Evolutionary conservation across 164 flowering plant genomes (phyloP).

Genomic region (Paratinospora sagittata): DNA sequence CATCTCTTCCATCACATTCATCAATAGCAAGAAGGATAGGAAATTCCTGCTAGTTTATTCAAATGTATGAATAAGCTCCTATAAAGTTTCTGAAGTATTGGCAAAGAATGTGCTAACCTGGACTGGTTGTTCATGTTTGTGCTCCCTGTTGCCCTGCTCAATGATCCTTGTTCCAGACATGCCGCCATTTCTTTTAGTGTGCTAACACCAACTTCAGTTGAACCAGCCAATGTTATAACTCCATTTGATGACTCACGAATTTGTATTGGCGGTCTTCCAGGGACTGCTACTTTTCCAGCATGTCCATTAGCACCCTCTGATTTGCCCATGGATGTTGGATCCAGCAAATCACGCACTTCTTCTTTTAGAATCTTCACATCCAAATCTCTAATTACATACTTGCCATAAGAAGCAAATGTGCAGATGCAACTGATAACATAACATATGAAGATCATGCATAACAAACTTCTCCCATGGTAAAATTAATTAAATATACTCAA

Average conservation of each 20-base stretch:
- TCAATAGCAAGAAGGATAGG: no score
- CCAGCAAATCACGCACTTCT: slow-evolving; percentile 95
- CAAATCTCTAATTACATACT: slow-evolving; percentile 20
- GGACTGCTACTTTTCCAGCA: slow-evolving; percentile 53
- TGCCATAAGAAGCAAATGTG: not conserved
- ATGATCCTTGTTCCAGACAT: slow-evolving; percentile 90
- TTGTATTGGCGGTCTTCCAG: slow-evolving; percentile 91
- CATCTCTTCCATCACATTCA: not conserved
- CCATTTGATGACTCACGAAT: slow-evolving; percentile 95
- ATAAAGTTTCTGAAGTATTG: not conserved
- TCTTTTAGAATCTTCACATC: slow-evolving; percentile 80
- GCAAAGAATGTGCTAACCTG: slow-evolving; percentile 38
- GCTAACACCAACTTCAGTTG: slow-evolving; percentile 77
- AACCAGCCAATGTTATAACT: slow-evolving; percentile 93
- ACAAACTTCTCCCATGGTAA: not conserved
- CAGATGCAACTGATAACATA: no score
- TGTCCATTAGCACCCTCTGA: slow-evolving; percentile 63
- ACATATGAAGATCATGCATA: not conserved
- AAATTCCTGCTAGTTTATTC: no score
- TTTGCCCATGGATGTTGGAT: slow-evolving; percentile 48
- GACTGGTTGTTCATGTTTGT: slow-evolving; percentile 99
- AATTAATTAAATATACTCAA: not conserved
- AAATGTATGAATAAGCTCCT: no score
- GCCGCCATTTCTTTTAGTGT: slow-evolving; percentile 91
- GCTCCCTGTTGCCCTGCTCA: slow-evolving; percentile 95